phyloP scores from a whole-genome alignment of 306 rosid genomes.

The Rubus parviflorus region DNA sequence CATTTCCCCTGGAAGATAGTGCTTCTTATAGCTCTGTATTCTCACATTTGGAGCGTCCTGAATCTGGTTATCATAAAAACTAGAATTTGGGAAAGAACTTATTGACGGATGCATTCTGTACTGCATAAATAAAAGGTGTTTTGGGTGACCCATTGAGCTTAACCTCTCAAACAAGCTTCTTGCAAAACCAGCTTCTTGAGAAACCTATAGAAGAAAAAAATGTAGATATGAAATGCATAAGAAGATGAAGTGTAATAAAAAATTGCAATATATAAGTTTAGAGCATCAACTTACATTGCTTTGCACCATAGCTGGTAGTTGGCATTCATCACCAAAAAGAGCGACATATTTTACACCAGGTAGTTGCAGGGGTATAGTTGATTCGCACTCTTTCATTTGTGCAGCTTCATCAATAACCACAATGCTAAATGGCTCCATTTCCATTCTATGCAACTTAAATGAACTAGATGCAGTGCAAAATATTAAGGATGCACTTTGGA shows the following conservation, averaged over 20 bases:
- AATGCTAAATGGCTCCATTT: slow-evolving; percentile 36
- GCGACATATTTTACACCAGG: slow-evolving; percentile 45
- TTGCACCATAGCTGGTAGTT: slow-evolving; percentile 57
- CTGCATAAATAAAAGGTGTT: slow-evolving; percentile 56
- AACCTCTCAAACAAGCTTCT: slow-evolving; percentile 71
- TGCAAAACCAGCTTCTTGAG: slow-evolving; percentile 50
- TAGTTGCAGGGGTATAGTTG: slow-evolving; percentile 63
- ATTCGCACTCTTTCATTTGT: slow-evolving; percentile 74
- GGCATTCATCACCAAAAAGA: slow-evolving; percentile 72
- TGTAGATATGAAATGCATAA: background rate
- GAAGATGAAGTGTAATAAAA: background rate
- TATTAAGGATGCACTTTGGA: slow-evolving; percentile 47
- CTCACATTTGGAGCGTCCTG: slow-evolving; percentile 47
- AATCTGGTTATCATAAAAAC: slow-evolving; percentile 50
- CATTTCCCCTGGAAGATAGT: slow-evolving; percentile 49
- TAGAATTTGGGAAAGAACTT: slow-evolving; percentile 60
- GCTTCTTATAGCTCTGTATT: slow-evolving; percentile 26
- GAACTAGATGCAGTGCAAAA: slow-evolving; percentile 73
- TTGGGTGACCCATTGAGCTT: slow-evolving; percentile 39
- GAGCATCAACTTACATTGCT: slow-evolving; percentile 46
- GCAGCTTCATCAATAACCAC: slow-evolving; percentile 78
- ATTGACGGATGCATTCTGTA: slow-evolving; percentile 76
- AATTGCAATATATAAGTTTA: background rate
- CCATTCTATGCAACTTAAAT: slow-evolving; percentile 36
- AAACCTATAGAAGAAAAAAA: slow-evolving; percentile 37